Conservation (phyloP, 2,329 filamentous ascomycete species). For the Diaporthe sp. region DNA sequence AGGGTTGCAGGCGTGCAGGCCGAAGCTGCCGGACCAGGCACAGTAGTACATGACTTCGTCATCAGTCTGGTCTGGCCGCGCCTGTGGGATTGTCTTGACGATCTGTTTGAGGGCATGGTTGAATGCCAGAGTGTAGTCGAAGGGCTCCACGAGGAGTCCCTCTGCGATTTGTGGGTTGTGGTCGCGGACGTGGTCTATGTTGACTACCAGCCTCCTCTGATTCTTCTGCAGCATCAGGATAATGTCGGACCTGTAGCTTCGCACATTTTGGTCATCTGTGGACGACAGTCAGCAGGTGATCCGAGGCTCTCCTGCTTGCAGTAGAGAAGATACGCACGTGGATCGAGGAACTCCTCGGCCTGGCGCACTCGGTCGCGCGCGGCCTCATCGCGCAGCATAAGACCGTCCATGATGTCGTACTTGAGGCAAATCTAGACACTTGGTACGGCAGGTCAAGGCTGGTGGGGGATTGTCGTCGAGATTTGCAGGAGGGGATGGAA, state of each 20-base stretch:
- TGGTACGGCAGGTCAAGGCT: not conserved
- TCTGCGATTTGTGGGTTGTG: conserved; percentile 86
- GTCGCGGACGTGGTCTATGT: conserved; percentile 89
- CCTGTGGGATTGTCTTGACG: conserved; percentile 80
- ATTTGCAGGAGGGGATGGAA: not conserved
- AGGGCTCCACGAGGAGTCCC: conserved; percentile 83
- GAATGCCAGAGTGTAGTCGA: conserved; percentile 89
- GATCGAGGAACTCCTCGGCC: conserved; percentile 94
- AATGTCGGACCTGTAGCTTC: conserved; percentile 91
- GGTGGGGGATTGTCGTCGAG: not conserved
- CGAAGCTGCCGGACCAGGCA: conserved; percentile 96
- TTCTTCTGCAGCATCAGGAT: conserved; percentile 79
- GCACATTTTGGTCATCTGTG: conserved; percentile 62
- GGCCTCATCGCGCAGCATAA: conserved; percentile 85
- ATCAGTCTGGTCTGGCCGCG: conserved; percentile 78
- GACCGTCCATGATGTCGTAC: conserved; percentile 70
- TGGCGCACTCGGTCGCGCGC: conserved; percentile 85
- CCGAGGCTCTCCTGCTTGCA: not conserved
- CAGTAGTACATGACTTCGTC: conserved; percentile 93
- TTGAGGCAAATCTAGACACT: not conserved
- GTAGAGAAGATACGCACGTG: conserved; percentile 67
- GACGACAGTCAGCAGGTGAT: conserved; percentile 2
- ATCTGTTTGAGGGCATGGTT: conserved; percentile 91
- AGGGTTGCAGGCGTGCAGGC: conserved; percentile 93
- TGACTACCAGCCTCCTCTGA: conserved; percentile 74